phyloP scores from a whole-genome alignment of 495 filamentous ascomycete genomes.

The Parmelia sp. region DNA sequence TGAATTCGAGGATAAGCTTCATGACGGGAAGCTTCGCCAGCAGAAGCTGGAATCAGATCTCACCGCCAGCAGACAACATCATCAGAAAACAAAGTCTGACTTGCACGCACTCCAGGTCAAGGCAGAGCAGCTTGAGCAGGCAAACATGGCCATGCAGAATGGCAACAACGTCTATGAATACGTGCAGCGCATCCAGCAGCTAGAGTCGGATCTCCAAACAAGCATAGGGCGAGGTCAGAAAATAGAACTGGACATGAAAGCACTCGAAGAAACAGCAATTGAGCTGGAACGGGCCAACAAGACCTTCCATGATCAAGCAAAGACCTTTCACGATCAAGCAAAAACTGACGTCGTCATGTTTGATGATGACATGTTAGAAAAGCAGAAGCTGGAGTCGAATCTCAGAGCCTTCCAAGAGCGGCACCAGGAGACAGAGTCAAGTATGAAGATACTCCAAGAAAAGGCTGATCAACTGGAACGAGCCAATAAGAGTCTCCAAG shows the following conservation, averaged over 20 bases:
- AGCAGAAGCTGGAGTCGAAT: background rate
- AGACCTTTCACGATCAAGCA: too few species aligned
- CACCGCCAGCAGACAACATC: background rate
- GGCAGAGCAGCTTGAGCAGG: background rate
- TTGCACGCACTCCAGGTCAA: background rate
- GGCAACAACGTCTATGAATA: background rate
- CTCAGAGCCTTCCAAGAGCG: background rate
- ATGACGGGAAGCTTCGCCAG: background rate
- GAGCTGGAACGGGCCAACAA: background rate
- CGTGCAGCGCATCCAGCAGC: background rate
- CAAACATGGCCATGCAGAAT: background rate
- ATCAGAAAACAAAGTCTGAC: conserved; percentile 1
- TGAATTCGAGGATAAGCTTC: background rate
- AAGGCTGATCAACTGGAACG: background rate
- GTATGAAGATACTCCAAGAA: background rate
- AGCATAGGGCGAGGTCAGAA: background rate
- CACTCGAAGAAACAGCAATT: background rate
- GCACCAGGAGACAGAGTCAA: background rate
- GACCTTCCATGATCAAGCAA: too few species aligned
- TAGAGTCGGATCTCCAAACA: background rate
- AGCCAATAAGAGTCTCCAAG: background rate
- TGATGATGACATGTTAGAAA: background rate
- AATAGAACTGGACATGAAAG: background rate
- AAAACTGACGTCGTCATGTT: background rate
- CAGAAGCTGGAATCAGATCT: background rate